A percentile compares a stretch with the other conserved stretches of the same genome.
Conservation (phyloP, 345 rosid genomes). For the Camelina neglecta region DNA sequence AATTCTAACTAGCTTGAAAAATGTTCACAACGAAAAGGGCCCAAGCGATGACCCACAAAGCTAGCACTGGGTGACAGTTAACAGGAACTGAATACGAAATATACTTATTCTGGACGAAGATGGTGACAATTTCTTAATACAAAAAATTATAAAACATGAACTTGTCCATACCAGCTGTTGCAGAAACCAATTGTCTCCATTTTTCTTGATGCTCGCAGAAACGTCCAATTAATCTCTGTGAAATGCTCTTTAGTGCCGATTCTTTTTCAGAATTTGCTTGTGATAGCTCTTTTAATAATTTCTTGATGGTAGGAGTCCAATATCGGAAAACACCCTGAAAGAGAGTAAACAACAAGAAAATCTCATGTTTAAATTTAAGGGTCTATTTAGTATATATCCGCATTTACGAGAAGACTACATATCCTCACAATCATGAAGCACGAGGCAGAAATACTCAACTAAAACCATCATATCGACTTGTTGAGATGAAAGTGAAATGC, state of each 20-base stretch:
- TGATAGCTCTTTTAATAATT: slow-evolving; percentile 65
- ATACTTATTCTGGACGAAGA: slow-evolving; percentile 15
- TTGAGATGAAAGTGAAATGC: slow-evolving; percentile 18
- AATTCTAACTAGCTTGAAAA: slow-evolving; percentile 16
- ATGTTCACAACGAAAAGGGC: slow-evolving; percentile 8
- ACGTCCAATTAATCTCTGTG: slow-evolving; percentile 69
- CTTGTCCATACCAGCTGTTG: slow-evolving; percentile 65
- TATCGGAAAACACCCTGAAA: slow-evolving; percentile 86
- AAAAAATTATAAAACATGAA: slow-evolving; percentile 24
- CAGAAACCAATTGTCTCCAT: slow-evolving; percentile 83
- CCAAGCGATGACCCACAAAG: slow-evolving; percentile 12
- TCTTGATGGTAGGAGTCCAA: slow-evolving; percentile 88
- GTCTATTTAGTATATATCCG: slow-evolving; percentile 14
- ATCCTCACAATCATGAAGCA: background rate
- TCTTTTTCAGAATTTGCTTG: slow-evolving; percentile 89
- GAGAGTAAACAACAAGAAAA: slow-evolving; percentile 19
- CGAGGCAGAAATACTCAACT: slow-evolving; percentile 8
- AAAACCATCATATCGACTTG: slow-evolving; percentile 16
- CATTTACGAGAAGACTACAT: slow-evolving; percentile 19
- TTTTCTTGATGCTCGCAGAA: slow-evolving; percentile 79
- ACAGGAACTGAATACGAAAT: slow-evolving; percentile 5
- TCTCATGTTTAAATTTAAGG: slow-evolving; percentile 2
- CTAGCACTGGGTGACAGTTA: slow-evolving; percentile 18
- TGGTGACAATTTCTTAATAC: background rate
- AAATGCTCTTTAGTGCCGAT: slow-evolving; percentile 71